Percentiles rank a stretch among this genome's conserved stretches.
Conservation (phyloP, 108 stramenopile species). For the Asterionellopsis glacialis region DNA sequence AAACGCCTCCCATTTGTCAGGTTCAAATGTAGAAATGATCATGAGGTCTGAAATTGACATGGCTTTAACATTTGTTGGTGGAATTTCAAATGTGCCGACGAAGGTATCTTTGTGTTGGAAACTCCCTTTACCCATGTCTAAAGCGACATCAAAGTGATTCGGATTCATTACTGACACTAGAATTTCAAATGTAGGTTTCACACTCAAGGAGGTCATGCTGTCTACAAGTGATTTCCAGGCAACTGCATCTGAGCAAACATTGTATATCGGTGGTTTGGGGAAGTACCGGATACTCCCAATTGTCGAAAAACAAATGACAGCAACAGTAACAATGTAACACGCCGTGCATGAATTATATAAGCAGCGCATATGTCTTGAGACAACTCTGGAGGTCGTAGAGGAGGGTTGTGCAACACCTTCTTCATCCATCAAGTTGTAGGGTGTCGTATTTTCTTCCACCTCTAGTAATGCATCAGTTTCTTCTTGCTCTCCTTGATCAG, state of each 20-base stretch:
- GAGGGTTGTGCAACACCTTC: background rate
- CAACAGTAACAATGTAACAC: slow-evolving; percentile 40
- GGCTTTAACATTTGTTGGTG: slow-evolving; percentile 36
- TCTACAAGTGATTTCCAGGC: slow-evolving; percentile 77
- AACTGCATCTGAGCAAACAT: slow-evolving; percentile 79
- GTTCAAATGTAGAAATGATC: slow-evolving; percentile 64
- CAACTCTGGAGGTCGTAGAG: slow-evolving; percentile 1
- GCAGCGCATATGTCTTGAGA: slow-evolving; percentile 31
- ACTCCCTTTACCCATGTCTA: slow-evolving; percentile 59
- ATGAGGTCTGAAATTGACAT: slow-evolving; percentile 80
- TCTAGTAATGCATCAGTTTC: background rate
- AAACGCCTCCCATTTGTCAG: slow-evolving; percentile 68
- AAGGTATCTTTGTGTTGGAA: slow-evolving; percentile 60
- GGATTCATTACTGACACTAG: slow-evolving; percentile 76
- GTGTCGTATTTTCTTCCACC: too few relatives aligned
- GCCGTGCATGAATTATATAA: slow-evolving; percentile 30
- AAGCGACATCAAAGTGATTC: slow-evolving; percentile 62
- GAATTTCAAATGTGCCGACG: slow-evolving; percentile 76
- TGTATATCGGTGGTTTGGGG: slow-evolving; percentile 68
- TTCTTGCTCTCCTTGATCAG: slow-evolving; percentile 4
- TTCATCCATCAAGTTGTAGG: slow-evolving; percentile 5
- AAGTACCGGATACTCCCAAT: slow-evolving; percentile 47
- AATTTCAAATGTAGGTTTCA: slow-evolving; percentile 78
- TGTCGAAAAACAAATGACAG: slow-evolving; percentile 28
- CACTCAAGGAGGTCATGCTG: slow-evolving; percentile 58